Conservation (phyloP, 1,139 yeast genomes). For the Taphrina pruni region DNA sequence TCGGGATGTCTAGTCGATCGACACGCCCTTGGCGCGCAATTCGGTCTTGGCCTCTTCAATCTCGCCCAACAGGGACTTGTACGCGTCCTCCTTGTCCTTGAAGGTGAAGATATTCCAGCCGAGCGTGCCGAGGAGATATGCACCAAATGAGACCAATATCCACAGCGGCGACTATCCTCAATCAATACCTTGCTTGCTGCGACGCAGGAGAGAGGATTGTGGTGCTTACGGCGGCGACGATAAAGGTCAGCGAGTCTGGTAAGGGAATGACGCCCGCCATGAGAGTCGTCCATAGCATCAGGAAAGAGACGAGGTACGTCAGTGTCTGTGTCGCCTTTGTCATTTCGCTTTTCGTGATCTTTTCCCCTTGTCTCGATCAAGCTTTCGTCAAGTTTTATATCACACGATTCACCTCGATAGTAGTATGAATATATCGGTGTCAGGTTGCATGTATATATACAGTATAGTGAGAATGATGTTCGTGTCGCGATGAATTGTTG, state of each 20-base stretch:
- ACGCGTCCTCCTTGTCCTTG: constrained; percentile 74
- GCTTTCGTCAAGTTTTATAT: no score
- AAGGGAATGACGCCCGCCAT: constrained; percentile 64
- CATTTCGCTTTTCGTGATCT: constrained; percentile 53
- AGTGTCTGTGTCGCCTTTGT: constrained; percentile 72
- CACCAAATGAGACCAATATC: constrained; percentile 72
- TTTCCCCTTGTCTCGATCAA: no score
- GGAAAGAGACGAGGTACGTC: constrained; percentile 57
- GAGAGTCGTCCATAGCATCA: constrained; percentile 64
- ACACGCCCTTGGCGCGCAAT: constrained; percentile 27
- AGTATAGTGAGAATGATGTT: background rate
- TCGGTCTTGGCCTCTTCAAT: constrained; percentile 40
- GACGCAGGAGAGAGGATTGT: no score
- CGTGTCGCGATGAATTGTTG: background rate
- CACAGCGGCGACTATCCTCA: constrained; percentile 63
- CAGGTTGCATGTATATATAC: no score
- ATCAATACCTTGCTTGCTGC: background rate
- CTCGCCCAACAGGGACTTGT: constrained; percentile 62
- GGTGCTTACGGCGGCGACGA: constrained; percentile 59
- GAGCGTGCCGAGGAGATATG: constrained; percentile 71
- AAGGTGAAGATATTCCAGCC: constrained; percentile 76
- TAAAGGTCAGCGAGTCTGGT: constrained; percentile 60
- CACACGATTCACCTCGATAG: no score
- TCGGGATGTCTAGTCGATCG: constrained; percentile 15
- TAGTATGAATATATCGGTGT: no score